Evolutionary conservation across 768 basidiomycete genomes (phyloP).

Genomic region (Amanita thiersii): DNA sequence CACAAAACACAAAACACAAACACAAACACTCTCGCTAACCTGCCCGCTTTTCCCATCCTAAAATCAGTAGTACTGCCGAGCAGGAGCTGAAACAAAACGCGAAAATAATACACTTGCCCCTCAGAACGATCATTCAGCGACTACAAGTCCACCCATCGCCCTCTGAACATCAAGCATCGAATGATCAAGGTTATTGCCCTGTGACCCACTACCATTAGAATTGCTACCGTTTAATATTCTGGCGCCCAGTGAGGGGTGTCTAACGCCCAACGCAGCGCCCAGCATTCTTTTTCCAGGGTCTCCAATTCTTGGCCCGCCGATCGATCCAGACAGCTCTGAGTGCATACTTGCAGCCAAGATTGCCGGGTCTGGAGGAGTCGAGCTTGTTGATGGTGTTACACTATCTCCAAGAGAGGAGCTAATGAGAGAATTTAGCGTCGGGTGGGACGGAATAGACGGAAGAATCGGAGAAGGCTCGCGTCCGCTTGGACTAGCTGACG

Average conservation of each 20-base stretch:
- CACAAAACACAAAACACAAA: not conserved
- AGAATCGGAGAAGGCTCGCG: slow-evolving; percentile 80
- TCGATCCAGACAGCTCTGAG: slow-evolving; percentile 17
- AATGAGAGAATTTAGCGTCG: slow-evolving; percentile 79
- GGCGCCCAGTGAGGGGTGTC: slow-evolving; percentile 68
- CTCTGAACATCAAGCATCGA: slow-evolving; percentile 63
- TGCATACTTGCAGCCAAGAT: slow-evolving; percentile 54
- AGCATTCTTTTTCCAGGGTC: slow-evolving; percentile 89
- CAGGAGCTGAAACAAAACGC: too few relatives aligned
- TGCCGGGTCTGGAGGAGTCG: slow-evolving; percentile 55
- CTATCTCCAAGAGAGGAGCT: slow-evolving; percentile 59
- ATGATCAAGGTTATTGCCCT: slow-evolving; percentile 40
- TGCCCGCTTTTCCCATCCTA: not conserved
- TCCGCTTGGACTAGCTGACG: slow-evolving; percentile 25
- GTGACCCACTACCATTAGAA: slow-evolving; percentile 28
- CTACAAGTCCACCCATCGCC: slow-evolving; percentile 66
- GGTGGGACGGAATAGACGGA: slow-evolving; percentile 73
- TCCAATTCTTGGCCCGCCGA: slow-evolving; percentile 71
- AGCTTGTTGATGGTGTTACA: slow-evolving; percentile 29
- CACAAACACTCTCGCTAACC: not conserved
- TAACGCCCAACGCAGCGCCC: slow-evolving; percentile 75
- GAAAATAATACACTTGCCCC: slow-evolving; percentile 1
- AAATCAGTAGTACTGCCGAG: too few relatives aligned
- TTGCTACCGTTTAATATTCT: slow-evolving; percentile 40
- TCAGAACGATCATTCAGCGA: slow-evolving; percentile 49